Evolutionary conservation across 2,329 filamentous ascomycete species (phyloP).

Genomic region (Nannizzia gypsea): DNA sequence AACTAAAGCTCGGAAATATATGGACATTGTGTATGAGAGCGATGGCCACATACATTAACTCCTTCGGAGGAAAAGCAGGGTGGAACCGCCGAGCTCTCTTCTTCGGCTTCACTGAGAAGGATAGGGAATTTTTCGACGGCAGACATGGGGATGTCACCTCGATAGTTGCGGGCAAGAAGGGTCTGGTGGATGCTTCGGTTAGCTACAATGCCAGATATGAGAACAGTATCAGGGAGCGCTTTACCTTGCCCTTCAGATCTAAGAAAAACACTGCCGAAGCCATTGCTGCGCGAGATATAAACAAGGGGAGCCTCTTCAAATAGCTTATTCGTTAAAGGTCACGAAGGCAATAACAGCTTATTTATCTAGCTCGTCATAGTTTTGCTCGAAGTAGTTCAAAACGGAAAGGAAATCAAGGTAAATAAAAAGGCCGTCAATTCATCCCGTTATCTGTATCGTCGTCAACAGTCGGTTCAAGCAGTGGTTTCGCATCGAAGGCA

Average conservation of each 20-base stretch:
- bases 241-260: slow-evolving; percentile 98
- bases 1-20: background rate
- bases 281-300: slow-evolving; percentile 45
- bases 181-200: slow-evolving; percentile 48
- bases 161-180: slow-evolving; percentile 94
- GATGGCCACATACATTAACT: slow-evolving; percentile 65
- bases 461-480: background rate
- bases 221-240: slow-evolving; percentile 4
- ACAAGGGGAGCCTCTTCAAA: background rate
- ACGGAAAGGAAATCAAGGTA: background rate
- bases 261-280: slow-evolving; percentile 97
- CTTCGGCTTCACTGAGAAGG: slow-evolving; percentile 93
- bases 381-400: background rate
- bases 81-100: slow-evolving; percentile 93
- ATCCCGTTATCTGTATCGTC: background rate
- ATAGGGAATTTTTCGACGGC: slow-evolving; percentile 96
- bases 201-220: background rate
- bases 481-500: background rate
- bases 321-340: background rate
- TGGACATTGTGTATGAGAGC: background rate
- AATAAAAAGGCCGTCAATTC: background rate
- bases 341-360: background rate
- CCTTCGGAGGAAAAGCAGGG: slow-evolving; percentile 98
- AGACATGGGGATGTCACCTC: slow-evolving; percentile 97
- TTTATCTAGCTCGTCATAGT: background rate